A percentile compares a stretch with the other conserved stretches of the same genome.
phyloP scores from a whole-genome alignment of 2,329 filamentous ascomycete species.

The Microcyclospora tardicrescens region DNA sequence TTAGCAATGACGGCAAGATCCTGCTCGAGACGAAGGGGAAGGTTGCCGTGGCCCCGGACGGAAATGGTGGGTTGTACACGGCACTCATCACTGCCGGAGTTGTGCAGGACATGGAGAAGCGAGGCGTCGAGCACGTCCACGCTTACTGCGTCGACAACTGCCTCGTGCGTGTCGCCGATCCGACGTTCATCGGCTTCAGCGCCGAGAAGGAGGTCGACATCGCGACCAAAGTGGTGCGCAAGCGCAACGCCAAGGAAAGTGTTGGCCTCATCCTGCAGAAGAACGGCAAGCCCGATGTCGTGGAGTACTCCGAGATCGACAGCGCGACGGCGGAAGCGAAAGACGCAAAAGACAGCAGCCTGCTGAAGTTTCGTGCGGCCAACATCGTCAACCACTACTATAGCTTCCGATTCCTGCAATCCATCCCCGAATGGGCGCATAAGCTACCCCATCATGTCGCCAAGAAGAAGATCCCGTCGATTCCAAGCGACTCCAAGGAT shows the following conservation, averaged over 20 bases:
- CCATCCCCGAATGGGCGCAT: conserved; percentile 74
- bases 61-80: conserved; percentile 93
- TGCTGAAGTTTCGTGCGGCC: conserved; percentile 91
- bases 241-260: conserved; percentile 90
- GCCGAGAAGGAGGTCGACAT: conserved; percentile 83
- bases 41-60: conserved; percentile 88
- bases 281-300: conserved; percentile 91
- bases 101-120: conserved; percentile 73
- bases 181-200: conserved; percentile 86
- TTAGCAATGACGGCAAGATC: conserved; percentile 96
- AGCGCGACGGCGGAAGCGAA: conserved; percentile 63
- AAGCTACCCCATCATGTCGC: conserved; percentile 90
- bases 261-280: conserved; percentile 90
- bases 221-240: conserved; percentile 97
- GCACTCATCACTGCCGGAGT: conserved; percentile 71
- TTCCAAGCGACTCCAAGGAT: conserved; percentile 50
- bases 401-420: conserved; percentile 82
- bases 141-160: conserved; percentile 99
- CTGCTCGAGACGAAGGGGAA: conserved; percentile 80
- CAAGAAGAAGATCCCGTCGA: conserved; percentile 91
- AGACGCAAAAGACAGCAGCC: conserved; percentile 63
- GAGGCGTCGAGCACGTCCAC: conserved; percentile 88
- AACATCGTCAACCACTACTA: conserved; percentile 99
- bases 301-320: conserved; percentile 98
- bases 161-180: conserved; percentile 96